These are phyloP conservation scores for Wallacemonas sp. DNA, from an alignment of 208 protist species.

Conservation along the genomic window DNA sequence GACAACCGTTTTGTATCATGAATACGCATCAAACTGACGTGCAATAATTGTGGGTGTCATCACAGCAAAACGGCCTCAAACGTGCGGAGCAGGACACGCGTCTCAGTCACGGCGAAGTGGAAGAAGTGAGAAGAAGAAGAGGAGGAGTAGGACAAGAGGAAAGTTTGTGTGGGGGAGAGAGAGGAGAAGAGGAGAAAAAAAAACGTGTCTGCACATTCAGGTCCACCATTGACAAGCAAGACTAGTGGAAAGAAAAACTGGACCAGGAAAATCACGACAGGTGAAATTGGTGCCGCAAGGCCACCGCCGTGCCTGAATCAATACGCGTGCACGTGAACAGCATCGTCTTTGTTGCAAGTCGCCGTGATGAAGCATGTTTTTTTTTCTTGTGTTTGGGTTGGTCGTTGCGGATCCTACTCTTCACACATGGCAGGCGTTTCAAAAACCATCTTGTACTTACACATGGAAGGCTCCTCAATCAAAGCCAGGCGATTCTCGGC, in stretches of 20 bases:
- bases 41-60: slow-evolving; percentile 17
- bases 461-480: slow-evolving; percentile 75
- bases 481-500: slow-evolving; percentile 47
- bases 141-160: not conserved
- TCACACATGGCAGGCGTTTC: slow-evolving; percentile 74
- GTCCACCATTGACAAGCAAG: no score
- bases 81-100: not conserved
- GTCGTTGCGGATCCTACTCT: slow-evolving; percentile 18
- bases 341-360: no score
- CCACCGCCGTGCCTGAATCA: no score
- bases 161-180: not conserved
- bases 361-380: no score
- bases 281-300: no score
- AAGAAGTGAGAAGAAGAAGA: slow-evolving; percentile 1
- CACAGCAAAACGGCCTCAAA: not conserved
- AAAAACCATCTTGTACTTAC: slow-evolving; percentile 76
- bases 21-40: slow-evolving; percentile 2
- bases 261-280: no score
- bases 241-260: no score
- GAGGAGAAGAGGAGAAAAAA: not conserved
- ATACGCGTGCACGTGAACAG: no score
- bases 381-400: no score
- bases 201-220: not conserved
- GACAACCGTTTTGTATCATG: slow-evolving; percentile 6
- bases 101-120: not conserved